Evolutionary conservation across 2,329 filamentous ascomycete species (phyloP).

Genomic region (Chlorencoelia australis): DNA sequence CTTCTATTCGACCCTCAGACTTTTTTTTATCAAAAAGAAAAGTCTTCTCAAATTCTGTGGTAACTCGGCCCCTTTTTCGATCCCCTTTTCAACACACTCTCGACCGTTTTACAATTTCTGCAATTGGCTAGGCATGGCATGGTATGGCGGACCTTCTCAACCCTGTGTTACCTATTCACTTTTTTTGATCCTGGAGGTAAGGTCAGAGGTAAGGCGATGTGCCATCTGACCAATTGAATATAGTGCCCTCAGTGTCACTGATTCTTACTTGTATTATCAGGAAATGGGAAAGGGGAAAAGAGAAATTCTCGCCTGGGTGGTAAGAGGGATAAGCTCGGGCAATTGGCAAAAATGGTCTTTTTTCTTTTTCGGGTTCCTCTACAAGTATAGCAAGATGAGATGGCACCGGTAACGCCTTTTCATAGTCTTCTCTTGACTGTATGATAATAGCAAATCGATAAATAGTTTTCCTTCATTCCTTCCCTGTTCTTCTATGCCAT

Average conservation of each 20-base stretch:
- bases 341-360: slow-evolving; percentile 22
- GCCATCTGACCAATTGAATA: slow-evolving; percentile 22
- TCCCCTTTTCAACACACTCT: slow-evolving; percentile 6
- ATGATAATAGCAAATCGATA: slow-evolving; percentile 23
- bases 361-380: slow-evolving; percentile 17
- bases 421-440: slow-evolving; percentile 22
- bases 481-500: slow-evolving; percentile 10
- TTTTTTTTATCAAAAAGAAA: slow-evolving; percentile 3
- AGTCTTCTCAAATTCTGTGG: slow-evolving; percentile 10
- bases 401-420: slow-evolving; percentile 27
- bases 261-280: slow-evolving; percentile 26
- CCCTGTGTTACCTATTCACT: slow-evolving; percentile 8
- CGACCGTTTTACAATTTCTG: neutral
- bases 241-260: slow-evolving; percentile 12
- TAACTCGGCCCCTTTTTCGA: slow-evolving; percentile 13
- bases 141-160: slow-evolving; percentile 5
- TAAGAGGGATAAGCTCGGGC: slow-evolving; percentile 22
- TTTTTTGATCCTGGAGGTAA: slow-evolving; percentile 35
- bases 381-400: slow-evolving; percentile 11
- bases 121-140: slow-evolving; percentile 5
- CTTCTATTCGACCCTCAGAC: slow-evolving; percentile 5
- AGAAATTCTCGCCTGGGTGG: slow-evolving; percentile 14
- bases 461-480: slow-evolving; percentile 10
- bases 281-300: slow-evolving; percentile 6
- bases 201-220: slow-evolving; percentile 43